Base-by-base conservation (phyloP, 345 rosid species). In the Xanthoceras sorbifolium region DNA sequence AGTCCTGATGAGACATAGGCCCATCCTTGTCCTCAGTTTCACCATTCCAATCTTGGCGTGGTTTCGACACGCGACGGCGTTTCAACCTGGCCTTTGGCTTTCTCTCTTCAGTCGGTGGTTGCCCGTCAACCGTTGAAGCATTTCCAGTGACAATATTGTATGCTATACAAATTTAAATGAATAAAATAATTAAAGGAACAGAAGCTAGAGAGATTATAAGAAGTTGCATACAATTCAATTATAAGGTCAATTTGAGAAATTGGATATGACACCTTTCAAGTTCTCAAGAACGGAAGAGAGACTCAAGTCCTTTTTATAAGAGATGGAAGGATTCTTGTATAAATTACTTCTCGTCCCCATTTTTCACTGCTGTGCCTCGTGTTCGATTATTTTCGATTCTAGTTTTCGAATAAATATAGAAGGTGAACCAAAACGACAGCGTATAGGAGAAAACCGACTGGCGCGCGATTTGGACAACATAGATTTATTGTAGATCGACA, bases 261-360 rank as follows among this genome's bases (percentile, higher is more conserved):
- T 59, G 31, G 26, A n/a, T 9, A 0, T 9, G 15, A 5, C 44
- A 89, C 93, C 95, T 83, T 77, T 78, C 71, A 91, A 87, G 76
- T 91, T 91, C 77, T 83, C 89, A 69, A 91, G 92, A 64, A 88
- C 92, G 9, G 93, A 84, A 57, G 91, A 85, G 78, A 91, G 86
- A 64, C 79, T 77, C 29, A 89, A 36, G 76, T 91, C 91, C 31
- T 84, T 87, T 40, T 84, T 91, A 87, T 89, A 91, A 9, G 86
- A 64, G 69, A 86, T 57, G 0, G 93, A 91, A 44, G 92, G 86
- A 48, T 85, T 89, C 82, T 91, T 89, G 86, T 87, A 89, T 84
- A 91, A 81, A 87, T 91, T 91, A 29, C 82, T 87, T 68, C 93
- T 80, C 74, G 86, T 89, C 48, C 84, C 86, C 91, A 87, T 87